Evolutionary conservation across 139 green algal genomes (phyloP).

Genomic region (Monoraphidium neglectum): DNA sequence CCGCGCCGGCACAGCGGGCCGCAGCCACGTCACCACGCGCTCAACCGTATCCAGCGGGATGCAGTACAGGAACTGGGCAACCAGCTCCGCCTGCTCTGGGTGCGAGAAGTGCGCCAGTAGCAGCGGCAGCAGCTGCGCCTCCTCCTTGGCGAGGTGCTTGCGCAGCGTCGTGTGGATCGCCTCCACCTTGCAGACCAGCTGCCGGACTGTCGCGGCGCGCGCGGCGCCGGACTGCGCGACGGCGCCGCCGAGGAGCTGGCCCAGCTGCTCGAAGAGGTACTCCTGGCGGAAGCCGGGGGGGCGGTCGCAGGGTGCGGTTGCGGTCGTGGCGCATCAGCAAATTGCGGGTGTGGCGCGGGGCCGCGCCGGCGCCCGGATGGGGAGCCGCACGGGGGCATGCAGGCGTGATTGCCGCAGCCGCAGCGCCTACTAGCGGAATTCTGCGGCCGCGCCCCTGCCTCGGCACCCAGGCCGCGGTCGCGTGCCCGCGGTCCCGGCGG

Average conservation of each 20-base stretch:
- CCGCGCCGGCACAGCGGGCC: constrained; percentile 58
- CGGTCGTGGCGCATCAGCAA: neutral
- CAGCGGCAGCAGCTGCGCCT: constrained; percentile 96
- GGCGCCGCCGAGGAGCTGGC: constrained; percentile 58
- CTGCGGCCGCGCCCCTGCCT: too few relatives aligned
- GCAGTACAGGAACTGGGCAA: constrained; percentile 95
- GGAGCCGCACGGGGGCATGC: too few relatives aligned
- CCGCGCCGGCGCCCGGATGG: too few relatives aligned
- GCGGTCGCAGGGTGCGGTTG: too few relatives aligned
- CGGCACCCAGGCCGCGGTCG: too few relatives aligned
- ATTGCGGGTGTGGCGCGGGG: too few relatives aligned
- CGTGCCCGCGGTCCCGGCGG: too few relatives aligned
- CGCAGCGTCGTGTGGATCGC: constrained; percentile 87
- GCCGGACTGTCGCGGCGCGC: constrained; percentile 54
- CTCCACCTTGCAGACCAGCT: constrained; percentile 70
- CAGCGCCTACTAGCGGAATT: too few relatives aligned
- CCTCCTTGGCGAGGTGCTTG: constrained; percentile 96
- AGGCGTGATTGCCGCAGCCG: too few relatives aligned
- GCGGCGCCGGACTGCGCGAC: constrained; percentile 46
- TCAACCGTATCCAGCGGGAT: constrained; percentile 89
- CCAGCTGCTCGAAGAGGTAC: constrained; percentile 87
- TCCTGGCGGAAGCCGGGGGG: too few relatives aligned
- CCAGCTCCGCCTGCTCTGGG: constrained; percentile 84
- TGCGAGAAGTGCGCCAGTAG: constrained; percentile 85
- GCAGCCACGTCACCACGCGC: constrained; percentile 79